Percentiles rank a stretch among this genome's conserved stretches.
Evolutionary conservation across 2,329 filamentous ascomycete species (phyloP).

Genomic region (Colletotrichum lini): DNA sequence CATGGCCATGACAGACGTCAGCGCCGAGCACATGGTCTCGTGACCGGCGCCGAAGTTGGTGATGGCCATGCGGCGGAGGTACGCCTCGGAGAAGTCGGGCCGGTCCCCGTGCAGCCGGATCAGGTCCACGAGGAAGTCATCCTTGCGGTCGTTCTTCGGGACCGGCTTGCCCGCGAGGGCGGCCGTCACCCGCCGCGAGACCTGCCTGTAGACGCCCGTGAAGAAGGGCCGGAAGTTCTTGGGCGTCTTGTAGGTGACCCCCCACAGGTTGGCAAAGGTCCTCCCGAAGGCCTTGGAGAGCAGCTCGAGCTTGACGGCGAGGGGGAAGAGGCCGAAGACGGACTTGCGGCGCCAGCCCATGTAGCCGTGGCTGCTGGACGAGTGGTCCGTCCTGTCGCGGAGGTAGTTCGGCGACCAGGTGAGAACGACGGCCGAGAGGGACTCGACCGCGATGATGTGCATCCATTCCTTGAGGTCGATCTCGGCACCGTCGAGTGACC

Average conservation of each 20-base stretch:
- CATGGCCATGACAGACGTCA: conserved; percentile 64
- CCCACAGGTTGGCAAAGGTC: conserved; percentile 60
- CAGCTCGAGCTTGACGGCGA: conserved; percentile 56
- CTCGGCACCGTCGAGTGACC: conserved; percentile 53
- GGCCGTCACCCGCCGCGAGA: conserved; percentile 53
- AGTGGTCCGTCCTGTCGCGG: conserved; percentile 59
- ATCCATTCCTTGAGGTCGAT: conserved; percentile 69
- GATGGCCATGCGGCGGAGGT: conserved; percentile 66
- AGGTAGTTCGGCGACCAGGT: conserved; percentile 68
- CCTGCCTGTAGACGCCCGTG: conserved; percentile 52
- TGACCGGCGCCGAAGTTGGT: conserved; percentile 71
- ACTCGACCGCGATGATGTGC: conserved; percentile 69
- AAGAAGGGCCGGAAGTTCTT: conserved; percentile 64
- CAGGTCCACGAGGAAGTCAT: conserved; percentile 63
- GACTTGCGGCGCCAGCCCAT: conserved; percentile 67
- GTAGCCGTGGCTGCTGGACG: conserved; percentile 64
- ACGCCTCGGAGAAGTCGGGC: conserved; percentile 62
- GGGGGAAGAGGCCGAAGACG: conserved; percentile 66
- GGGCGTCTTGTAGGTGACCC: conserved; percentile 60
- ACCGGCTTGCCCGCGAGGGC: conserved; percentile 41
- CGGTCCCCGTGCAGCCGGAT: conserved; percentile 61
- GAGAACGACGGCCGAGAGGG: conserved; percentile 63
- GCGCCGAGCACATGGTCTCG: conserved; percentile 67
- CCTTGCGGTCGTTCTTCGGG: conserved; percentile 48
- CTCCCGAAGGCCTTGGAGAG: conserved; percentile 55